phyloP scores from a whole-genome alignment of 2,329 filamentous ascomycete species.

The Pseudocercospora ulei region DNA sequence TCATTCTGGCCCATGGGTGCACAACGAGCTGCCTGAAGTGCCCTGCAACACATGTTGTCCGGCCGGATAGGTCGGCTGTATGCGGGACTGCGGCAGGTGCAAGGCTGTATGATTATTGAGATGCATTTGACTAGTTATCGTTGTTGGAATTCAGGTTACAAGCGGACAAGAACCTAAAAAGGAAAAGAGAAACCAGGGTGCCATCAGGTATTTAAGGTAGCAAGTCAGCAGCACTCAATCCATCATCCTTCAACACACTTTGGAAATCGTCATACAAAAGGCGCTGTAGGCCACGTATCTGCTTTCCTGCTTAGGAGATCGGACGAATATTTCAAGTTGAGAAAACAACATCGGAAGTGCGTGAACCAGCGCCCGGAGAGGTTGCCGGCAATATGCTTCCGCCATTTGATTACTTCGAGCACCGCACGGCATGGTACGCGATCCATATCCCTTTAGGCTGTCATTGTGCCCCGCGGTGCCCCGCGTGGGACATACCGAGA shows the following conservation, averaged over 20 bases:
- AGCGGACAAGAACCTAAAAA: too few relatives aligned
- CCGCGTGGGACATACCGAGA: constrained; percentile 12
- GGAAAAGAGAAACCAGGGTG: too few relatives aligned
- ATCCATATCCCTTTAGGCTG: constrained; percentile 9
- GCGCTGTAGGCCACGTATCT: too few relatives aligned
- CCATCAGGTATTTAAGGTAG: too few relatives aligned
- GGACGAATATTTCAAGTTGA: neutral
- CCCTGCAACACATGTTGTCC: neutral
- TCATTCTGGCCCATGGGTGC: too few relatives aligned
- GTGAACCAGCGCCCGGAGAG: neutral
- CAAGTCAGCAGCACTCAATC: too few relatives aligned
- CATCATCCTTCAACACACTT: too few relatives aligned
- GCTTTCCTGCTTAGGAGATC: neutral
- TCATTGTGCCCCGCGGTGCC: constrained; percentile 13
- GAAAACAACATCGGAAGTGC: neutral
- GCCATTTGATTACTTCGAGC: constrained; percentile 58
- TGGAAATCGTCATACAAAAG: too few relatives aligned
- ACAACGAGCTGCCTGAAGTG: neutral
- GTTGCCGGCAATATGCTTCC: constrained; percentile 28
- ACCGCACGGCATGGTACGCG: constrained; percentile 59
- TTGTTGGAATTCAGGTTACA: too few relatives aligned
- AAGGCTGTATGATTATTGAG: constrained; percentile 3
- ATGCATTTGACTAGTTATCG: neutral
- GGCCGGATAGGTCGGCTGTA: constrained; percentile 12
- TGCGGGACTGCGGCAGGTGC: constrained; percentile 3